Evolutionary conservation across 2,329 filamentous ascomycete species (phyloP), one percentile per base, ranked within the genome.

Genomic region (Aspergillus clavatus): DNA sequence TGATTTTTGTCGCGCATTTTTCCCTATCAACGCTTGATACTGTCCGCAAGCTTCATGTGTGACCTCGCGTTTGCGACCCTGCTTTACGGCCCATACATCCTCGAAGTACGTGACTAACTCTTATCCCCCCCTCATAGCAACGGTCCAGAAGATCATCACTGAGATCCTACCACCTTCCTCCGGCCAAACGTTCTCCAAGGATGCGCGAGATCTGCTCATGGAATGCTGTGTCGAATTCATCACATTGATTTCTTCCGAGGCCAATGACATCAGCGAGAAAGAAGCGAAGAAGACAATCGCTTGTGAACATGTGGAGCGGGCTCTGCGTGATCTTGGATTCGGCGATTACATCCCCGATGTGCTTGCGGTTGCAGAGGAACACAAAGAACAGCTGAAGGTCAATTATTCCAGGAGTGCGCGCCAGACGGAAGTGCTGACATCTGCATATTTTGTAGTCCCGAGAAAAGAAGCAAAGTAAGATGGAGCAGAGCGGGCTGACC

Each of bases 141-240:
- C 82, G 38, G 82, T 86, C 33, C 81, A 84, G 61, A 86, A 86
- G 71, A 98, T 98, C 55, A 91, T 98, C 57, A 85, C 85, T 47
- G 93, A 98, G 68, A 96, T 98, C 60, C 79, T 98, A 1, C 83
- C 89, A 1, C 73, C 85, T 0, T 81, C 85, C 39, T 78, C 78
- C 14, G 88, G 89, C 40, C 80, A 95, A 51, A 84, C 87, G 1
- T 97, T 97, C 65, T 88, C 90, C 35, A 96, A 95, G 67, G 93
- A 98, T 60, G 90, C 91, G 10, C 85, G 93, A 48, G 93, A 98
- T 63, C 78, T 97, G 2, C 78, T 98, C 42, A 98, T 98, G 61
- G 93, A 97, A 74, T 97, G 93, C 73, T 98, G 93, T 63, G 91
- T 98, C 61, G 93, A 98, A 69, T 98, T 98, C 69, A 96, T 98